Base-by-base conservation (phyloP, 1,139 yeast genomes). In the Lodderomyces metapsilosis region DNA sequence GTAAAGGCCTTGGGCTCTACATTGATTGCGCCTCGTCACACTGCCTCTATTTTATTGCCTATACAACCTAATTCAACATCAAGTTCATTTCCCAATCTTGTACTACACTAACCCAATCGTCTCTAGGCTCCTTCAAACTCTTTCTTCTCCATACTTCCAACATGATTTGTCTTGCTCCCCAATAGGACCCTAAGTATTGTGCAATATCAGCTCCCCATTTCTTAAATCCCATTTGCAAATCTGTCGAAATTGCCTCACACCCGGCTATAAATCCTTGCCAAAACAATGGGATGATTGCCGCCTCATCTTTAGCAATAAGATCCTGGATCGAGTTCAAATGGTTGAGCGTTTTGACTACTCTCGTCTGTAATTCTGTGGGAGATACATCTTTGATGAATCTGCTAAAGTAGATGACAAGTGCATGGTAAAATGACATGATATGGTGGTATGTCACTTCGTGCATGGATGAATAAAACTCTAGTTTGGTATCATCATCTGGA, bases 201-300 rank as follows among this genome's bases (percentile, higher is more conserved):
- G 91, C 85, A 47, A 87, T 78, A 45, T 79, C 81, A n/a, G 85
- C 85, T 5, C 92, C 88, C 95, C 95, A 88, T 47, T 74, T 71
- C 54, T 80, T 82, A 63, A 80, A 88, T 25, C 88, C 83, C 47
- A 72, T 62, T 50, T 87, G 92, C 36, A 83, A 62, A 31, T 70
- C 71, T 1, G 63, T 53, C 3, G 83, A 77, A 41, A 77, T 75
- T 3, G 94, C 87, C 49, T 87, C 89, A 55, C 95, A 85, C 0
- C 95, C 96, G 0, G 94, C 92, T 39, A 88, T 84, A 51, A 88
- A 88, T 0, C 94, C 95, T 55, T 87, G 94, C 91, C 95, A 88
- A 54, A 88, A 80, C 31, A 88, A 66, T 3, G 96, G 96, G 30
- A 84, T 79, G 38, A 87, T 82, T 23, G 77, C 74, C 1, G 76